phyloP scores from a whole-genome alignment of 768 basidiomycete species.

The Phylloporus sp. region DNA sequence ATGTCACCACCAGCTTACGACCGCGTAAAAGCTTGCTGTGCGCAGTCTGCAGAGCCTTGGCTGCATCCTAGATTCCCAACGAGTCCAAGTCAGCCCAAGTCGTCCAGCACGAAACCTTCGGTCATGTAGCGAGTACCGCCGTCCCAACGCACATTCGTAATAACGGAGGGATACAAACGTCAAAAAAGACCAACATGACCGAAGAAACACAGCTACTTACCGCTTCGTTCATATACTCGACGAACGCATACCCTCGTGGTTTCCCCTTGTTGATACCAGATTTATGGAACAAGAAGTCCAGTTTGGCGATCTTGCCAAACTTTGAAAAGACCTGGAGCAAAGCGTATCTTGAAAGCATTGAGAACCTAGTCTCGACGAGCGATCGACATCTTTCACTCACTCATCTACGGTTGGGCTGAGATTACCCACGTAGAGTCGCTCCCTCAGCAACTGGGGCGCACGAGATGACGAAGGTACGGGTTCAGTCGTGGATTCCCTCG shows the following conservation, averaged over 20 bases:
- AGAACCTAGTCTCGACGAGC: slow-evolving; percentile 1
- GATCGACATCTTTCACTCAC: slow-evolving; percentile 39
- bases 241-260: slow-evolving; percentile 92
- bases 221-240: slow-evolving; percentile 76
- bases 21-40: slow-evolving; percentile 84
- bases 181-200: slow-evolving; percentile 22
- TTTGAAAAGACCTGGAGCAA: slow-evolving; percentile 88
- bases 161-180: slow-evolving; percentile 21
- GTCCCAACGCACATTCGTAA: slow-evolving; percentile 18
- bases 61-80: slow-evolving; percentile 66
- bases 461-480: slow-evolving; percentile 24
- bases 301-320: slow-evolving; percentile 87
- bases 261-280: slow-evolving; percentile 84
- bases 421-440: slow-evolving; percentile 89
- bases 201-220: slow-evolving; percentile 50
- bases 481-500: slow-evolving; percentile 12
- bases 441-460: slow-evolving; percentile 42
- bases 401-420: slow-evolving; percentile 84
- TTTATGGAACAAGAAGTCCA: slow-evolving; percentile 97
- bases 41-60: slow-evolving; percentile 65
- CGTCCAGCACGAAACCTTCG: slow-evolving; percentile 15
- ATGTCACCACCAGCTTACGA: slow-evolving; percentile 85
- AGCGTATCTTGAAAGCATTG: slow-evolving; percentile 58
- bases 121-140: slow-evolving; percentile 17
- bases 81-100: slow-evolving; percentile 18